Base-by-base conservation (phyloP, 202 grass and related monocot species). In the Brachypodium distachyon region DNA sequence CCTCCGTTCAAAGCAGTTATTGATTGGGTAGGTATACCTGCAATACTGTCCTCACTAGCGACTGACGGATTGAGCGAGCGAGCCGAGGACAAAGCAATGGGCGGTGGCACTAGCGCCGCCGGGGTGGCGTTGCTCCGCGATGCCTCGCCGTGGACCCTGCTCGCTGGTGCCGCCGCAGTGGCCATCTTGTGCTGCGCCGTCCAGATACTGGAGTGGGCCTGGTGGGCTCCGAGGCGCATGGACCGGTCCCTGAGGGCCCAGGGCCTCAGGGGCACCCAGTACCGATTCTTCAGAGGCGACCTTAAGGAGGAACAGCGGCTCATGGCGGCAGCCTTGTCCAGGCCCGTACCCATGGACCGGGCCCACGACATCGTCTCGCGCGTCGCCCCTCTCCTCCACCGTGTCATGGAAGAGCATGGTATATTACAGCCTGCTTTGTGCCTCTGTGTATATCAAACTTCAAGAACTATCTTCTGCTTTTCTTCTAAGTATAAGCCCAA, bases 211-310 rank as follows among this genome's bases (percentile, higher is more conserved):
- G 74, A 88, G 13, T 83, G 79, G 79, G 39, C 55, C n/a, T 86
- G 78, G 85, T 86, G 72, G 61, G 42, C 43, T 9, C 91, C 85
- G 1, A 73, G 80, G 74, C 58, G 76, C 29, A 38, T 86, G 8
- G 88, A 74, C 13, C 21, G 55, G 18, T 44, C 49, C 19, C 91
- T 94, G 27, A 81, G 85, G 65, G 79, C 87, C 18, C 78, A 90
- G 74, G 87, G 87, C 58, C 81, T 93, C 7, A 25, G 32, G 23
- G 87, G 91, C 41, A 88, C 47, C 37, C 14, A 53, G 10, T 94
- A 94, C 66, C 79, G 85, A 31, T 51, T 85, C 61, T 73, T 79
- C 68, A 6, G 28, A 42, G 82, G 88, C 2, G 88, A 90, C 62
- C 5, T 83, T 59, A 65, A 33, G 69, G 84, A 90, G 48, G 60